Evolutionary conservation across 2,329 filamentous ascomycete species (phyloP).

Genomic region (Chrysoporthe cubensis): DNA sequence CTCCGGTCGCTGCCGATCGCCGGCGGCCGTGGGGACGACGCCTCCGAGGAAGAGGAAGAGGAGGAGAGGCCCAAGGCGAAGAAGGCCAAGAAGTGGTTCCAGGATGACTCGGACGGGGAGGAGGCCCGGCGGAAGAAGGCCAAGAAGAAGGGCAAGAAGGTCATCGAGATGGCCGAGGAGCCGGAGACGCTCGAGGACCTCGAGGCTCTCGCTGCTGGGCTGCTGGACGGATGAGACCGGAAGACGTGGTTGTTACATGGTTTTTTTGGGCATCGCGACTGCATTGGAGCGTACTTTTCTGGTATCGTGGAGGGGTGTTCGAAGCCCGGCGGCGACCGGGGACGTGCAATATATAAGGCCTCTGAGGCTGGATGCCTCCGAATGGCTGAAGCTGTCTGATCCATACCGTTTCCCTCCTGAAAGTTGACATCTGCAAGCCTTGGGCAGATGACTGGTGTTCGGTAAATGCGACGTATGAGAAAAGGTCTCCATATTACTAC

Average conservation of each 20-base stretch:
- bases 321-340: background rate
- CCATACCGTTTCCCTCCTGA: too few relatives aligned
- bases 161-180: constrained; percentile 67
- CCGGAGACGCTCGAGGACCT: constrained; percentile 80
- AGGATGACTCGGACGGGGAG: constrained; percentile 64
- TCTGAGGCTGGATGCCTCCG: background rate
- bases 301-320: background rate
- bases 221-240: constrained; percentile 57
- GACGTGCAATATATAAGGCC: background rate
- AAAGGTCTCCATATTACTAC: background rate
- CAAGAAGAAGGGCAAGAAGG: constrained; percentile 54
- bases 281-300: background rate
- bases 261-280: background rate
- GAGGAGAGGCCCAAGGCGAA: constrained; percentile 60
- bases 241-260: background rate
- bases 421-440: too few relatives aligned
- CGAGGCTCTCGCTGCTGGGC: constrained; percentile 74
- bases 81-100: constrained; percentile 73
- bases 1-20: constrained; percentile 59
- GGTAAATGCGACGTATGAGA: too few relatives aligned
- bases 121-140: constrained; percentile 47
- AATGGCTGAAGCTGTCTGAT: too few relatives aligned
- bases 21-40: constrained; percentile 23
- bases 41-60: constrained; percentile 31
- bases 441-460: too few relatives aligned